Base-by-base conservation (phyloP, 306 rosid species). In the Crotalaria pallida region DNA sequence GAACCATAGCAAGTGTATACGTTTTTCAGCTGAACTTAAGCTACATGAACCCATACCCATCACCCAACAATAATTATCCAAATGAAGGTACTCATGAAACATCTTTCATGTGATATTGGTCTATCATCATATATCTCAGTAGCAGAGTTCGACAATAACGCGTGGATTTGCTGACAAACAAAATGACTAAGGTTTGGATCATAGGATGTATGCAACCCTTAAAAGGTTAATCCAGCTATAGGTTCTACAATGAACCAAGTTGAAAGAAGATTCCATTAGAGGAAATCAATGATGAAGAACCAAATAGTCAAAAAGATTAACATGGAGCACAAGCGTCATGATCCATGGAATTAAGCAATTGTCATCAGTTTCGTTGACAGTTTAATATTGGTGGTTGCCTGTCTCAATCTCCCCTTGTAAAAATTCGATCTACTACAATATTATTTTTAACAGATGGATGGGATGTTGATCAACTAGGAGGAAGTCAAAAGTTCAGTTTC, bases 301-400 rank as follows among this genome's bases (percentile, higher is more conserved):
- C 15, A 44, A 58, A 9, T 26, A 44, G 61, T 61, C 16, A 57
- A 76, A 50, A 36, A 6, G 47, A 60, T 29, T 60, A 67, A 71
- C 47, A 34, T 24, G 81, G 74, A 71, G 74, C 67, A 55, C 58
- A 44, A 65, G 73, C 16, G 76, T 45, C 58, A n/a, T 53, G 33
- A 51, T 10, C 2, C 15, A 59, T 27, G 63, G 22, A 72, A 55
- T 77, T 19, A 71, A 47, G 21, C 12, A 15, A 4, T 22, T 5
- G 45, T 16, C 73, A 44, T 65, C 64, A 21, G 18, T 67, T 65
- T 38, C 34, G 17, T 41, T 59, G 24, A 5, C 18, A 24, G 15
- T 53, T 33, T 8, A 51, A 57, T 29, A 13, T 19, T 24, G 31
- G 38, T 48, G 0, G 72, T 60, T 78, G 69, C 41, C 58, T 50